Percentiles rank a stretch among this genome's conserved stretches.
Conservation (phyloP, 805 yeast species). For the Candida yuanshanica region DNA sequence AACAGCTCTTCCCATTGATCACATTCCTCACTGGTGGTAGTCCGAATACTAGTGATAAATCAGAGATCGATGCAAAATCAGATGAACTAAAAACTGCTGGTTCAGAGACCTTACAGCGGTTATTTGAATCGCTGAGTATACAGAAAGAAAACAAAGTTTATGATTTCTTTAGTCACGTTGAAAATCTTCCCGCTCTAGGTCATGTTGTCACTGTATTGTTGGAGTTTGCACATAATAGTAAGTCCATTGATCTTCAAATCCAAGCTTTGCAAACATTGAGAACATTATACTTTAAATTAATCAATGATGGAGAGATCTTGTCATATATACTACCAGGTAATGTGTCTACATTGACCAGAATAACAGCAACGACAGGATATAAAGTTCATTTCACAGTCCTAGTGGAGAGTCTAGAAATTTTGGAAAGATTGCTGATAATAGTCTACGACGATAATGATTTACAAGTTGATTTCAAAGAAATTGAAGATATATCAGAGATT, state of each 20-base stretch:
- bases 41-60: slow-evolving; percentile 30
- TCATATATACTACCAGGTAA: slow-evolving; percentile 48
- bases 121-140: slow-evolving; percentile 26
- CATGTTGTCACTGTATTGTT: slow-evolving; percentile 42
- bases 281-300: slow-evolving; percentile 28
- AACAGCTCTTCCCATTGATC: slow-evolving; percentile 42
- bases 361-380: slow-evolving; percentile 27
- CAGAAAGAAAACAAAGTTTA: slow-evolving; percentile 18
- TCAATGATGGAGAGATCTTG: slow-evolving; percentile 41
- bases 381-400: slow-evolving; percentile 34
- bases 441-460: slow-evolving; percentile 41
- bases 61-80: slow-evolving; percentile 23
- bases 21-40: slow-evolving; percentile 42
- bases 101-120: slow-evolving; percentile 23
- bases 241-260: slow-evolving; percentile 26
- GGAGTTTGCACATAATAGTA: slow-evolving; percentile 26
- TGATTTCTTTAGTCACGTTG: slow-evolving; percentile 26
- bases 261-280: slow-evolving; percentile 30
- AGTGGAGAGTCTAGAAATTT: slow-evolving; percentile 24
- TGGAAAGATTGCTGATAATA: slow-evolving; percentile 25
- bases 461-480: slow-evolving; percentile 19
- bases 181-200: slow-evolving; percentile 39
- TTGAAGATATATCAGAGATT: slow-evolving; percentile 14
- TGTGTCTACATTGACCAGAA: slow-evolving; percentile 38
- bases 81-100: slow-evolving; percentile 35